Percentiles rank a stretch among this genome's conserved stretches.
phyloP scores from a whole-genome alignment of 495 filamentous ascomycete species.

The Bathelium albidoporum region DNA sequence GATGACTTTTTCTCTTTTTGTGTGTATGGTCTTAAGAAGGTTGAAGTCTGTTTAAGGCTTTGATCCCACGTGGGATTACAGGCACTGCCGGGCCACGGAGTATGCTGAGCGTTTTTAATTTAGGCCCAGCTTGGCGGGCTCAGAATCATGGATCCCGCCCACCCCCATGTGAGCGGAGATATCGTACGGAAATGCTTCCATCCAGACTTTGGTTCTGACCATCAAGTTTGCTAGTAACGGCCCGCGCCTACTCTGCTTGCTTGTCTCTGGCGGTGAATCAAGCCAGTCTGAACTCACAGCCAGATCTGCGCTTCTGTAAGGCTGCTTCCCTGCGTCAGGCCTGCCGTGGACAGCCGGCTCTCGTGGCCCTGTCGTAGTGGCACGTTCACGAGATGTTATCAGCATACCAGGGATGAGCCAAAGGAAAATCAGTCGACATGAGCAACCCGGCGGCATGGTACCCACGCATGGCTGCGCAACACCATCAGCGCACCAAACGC shows the following conservation, averaged over 20 bases:
- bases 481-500: background rate
- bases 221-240: too few relatives aligned
- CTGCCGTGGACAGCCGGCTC: background rate
- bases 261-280: background rate
- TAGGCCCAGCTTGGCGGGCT: background rate
- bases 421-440: background rate
- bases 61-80: conserved; percentile 1
- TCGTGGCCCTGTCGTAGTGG: background rate
- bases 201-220: too few relatives aligned
- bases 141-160: background rate
- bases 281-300: too few relatives aligned
- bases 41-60: background rate
- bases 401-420: background rate
- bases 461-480: background rate
- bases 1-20: too few relatives aligned
- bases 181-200: background rate
- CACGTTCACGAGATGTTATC: conserved; percentile 1
- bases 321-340: background rate
- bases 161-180: background rate
- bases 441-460: background rate
- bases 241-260: background rate
- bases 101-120: background rate
- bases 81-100: background rate
- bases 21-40: background rate
- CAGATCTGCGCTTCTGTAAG: too few relatives aligned